Conservation (phyloP, 169 alveolate genomes). For the Cryptosporidium canis region DNA sequence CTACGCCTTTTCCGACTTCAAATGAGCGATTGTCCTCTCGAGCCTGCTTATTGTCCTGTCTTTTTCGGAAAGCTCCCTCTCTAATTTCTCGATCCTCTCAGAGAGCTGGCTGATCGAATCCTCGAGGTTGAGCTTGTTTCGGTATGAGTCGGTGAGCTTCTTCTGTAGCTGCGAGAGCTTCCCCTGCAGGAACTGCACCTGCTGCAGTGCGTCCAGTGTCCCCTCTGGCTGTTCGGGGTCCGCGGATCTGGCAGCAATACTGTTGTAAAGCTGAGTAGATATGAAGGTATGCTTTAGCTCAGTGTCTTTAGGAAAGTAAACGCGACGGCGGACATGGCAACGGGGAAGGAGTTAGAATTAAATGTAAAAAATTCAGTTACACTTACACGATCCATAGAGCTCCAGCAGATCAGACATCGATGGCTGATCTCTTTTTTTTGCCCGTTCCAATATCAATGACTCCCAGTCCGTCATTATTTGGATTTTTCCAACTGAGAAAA, state of each 20-base stretch:
- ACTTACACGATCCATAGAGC: conserved; percentile 66
- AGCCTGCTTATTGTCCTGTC: conserved; percentile 37
- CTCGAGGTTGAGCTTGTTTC: conserved; percentile 21
- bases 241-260: too few species aligned
- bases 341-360: not conserved
- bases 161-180: conserved; percentile 30
- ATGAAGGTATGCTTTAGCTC: not conserved
- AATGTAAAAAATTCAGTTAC: too few species aligned
- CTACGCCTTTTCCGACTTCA: not conserved
- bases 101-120: conserved; percentile 17
- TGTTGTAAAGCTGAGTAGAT: not conserved
- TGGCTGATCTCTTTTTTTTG: conserved; percentile 30
- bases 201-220: too few species aligned
- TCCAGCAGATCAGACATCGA: conserved; percentile 30
- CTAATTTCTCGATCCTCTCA: conserved; percentile 9
- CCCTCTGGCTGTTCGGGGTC: too few species aligned
- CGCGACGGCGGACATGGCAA: too few species aligned
- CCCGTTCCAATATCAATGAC: not conserved
- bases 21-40: conserved; percentile 1
- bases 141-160: conserved; percentile 45
- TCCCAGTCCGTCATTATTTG: conserved; percentile 18
- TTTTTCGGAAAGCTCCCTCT: conserved; percentile 3
- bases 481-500: not conserved
- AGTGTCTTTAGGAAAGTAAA: not conserved
- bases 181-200: not conserved